Evolutionary conservation across 1,284 basidiomycete genomes (phyloP).

Genomic region (Melampsora abietis-canadensis): DNA sequence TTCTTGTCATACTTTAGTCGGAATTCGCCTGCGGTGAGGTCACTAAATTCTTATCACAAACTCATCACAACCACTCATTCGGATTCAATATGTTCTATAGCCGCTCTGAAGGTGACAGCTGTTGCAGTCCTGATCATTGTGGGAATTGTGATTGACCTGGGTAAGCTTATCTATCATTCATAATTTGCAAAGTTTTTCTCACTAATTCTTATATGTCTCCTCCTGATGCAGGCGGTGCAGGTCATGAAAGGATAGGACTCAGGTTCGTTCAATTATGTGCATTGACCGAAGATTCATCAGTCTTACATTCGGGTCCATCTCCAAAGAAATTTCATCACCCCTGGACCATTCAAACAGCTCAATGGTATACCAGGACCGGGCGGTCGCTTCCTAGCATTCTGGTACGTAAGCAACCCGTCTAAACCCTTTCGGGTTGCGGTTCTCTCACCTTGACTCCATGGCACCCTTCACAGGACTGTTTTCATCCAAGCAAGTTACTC

Average conservation of each 20-base stretch:
- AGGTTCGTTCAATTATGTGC: conserved; percentile 45
- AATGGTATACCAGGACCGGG: conserved; percentile 52
- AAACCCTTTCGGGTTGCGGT: neutral
- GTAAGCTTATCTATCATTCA: conserved; percentile 61
- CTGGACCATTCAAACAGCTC: conserved; percentile 59
- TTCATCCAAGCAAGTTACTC: conserved; percentile 74
- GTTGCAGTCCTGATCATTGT: conserved; percentile 60
- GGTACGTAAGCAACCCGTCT: conserved; percentile 48
- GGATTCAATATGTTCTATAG: neutral
- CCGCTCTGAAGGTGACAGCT: conserved; percentile 51
- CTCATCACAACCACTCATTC: neutral
- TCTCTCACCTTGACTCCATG: conserved; percentile 44
- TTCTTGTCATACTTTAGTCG: conserved; percentile 42
- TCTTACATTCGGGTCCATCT: conserved; percentile 57
- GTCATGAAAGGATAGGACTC: conserved; percentile 57
- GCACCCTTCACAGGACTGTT: conserved; percentile 54
- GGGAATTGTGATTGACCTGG: conserved; percentile 68
- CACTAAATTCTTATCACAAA: neutral
- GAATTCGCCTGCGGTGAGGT: conserved; percentile 41
- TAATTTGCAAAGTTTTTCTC: neutral
- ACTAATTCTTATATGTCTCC: conserved; percentile 55
- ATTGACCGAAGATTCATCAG: neutral
- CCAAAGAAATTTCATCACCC: conserved; percentile 70
- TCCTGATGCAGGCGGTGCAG: conserved; percentile 62
- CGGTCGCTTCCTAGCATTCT: conserved; percentile 55